These are phyloP conservation scores for Cryptococcus depauperatus DNA, from an alignment of 1,284 basidiomycete genomes.

Conservation along the genomic window DNA sequence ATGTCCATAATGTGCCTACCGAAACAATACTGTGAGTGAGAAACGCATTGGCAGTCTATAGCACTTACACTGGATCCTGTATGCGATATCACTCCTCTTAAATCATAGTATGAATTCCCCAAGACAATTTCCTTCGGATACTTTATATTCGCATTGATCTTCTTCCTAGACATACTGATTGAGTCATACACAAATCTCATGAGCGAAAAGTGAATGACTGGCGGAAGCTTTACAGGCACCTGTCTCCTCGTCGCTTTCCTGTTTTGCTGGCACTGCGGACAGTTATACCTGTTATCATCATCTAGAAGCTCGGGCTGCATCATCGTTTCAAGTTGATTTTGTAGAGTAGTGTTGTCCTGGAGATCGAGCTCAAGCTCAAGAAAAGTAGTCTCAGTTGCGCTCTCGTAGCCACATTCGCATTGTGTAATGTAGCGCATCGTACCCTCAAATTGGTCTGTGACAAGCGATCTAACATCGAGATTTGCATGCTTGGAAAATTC, in stretches of 20 bases:
- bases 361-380: slow-evolving; percentile 79
- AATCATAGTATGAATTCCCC: slow-evolving; percentile 54
- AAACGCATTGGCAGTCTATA: not conserved
- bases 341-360: slow-evolving; percentile 57
- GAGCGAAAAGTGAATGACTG: slow-evolving; percentile 74
- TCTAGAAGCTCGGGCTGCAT: slow-evolving; percentile 62
- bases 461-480: slow-evolving; percentile 55
- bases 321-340: slow-evolving; percentile 58
- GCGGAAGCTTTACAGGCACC: slow-evolving; percentile 62
- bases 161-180: slow-evolving; percentile 66
- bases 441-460: slow-evolving; percentile 77
- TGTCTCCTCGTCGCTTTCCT: slow-evolving; percentile 68
- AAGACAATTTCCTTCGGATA: slow-evolving; percentile 67
- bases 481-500: slow-evolving; percentile 64
- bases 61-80: slow-evolving; percentile 54
- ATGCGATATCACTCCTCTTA: slow-evolving; percentile 74
- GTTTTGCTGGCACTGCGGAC: slow-evolving; percentile 59
- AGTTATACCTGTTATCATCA: slow-evolving; percentile 79
- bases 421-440: slow-evolving; percentile 66
- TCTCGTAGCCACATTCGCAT: slow-evolving; percentile 64
- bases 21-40: not conserved
- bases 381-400: slow-evolving; percentile 55
- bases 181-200: slow-evolving; percentile 80
- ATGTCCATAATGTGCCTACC: slow-evolving; percentile 87
- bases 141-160: slow-evolving; percentile 65